Conservation (phyloP, 768 basidiomycete species). For the Phallus indusiatus region DNA sequence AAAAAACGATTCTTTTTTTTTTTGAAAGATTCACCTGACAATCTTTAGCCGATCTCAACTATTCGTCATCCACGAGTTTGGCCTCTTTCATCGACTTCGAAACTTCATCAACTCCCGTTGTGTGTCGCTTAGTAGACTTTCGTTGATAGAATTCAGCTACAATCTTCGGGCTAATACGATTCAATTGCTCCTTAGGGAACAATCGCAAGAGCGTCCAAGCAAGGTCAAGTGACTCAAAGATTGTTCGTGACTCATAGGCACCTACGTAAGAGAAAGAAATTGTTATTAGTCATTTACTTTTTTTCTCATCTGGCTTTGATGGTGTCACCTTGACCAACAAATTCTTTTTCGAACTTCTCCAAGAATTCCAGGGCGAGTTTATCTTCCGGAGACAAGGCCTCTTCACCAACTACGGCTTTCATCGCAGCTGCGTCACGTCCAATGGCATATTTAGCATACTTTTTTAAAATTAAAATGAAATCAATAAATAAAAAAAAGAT, state of each 20-base stretch:
- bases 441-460: slow-evolving; percentile 98
- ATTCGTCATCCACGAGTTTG: slow-evolving; percentile 53
- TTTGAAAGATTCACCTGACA: background rate
- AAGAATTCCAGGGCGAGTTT: slow-evolving; percentile 96
- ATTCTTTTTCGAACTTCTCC: slow-evolving; percentile 95
- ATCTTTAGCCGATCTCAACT: background rate
- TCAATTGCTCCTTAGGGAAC: slow-evolving; percentile 98
- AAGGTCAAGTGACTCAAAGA: slow-evolving; percentile 95
- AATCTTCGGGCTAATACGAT: slow-evolving; percentile 96
- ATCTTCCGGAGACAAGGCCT: slow-evolving; percentile 90
- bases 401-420: slow-evolving; percentile 99
- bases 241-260: slow-evolving; percentile 87
- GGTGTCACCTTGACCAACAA: slow-evolving; percentile 84
- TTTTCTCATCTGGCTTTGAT: background rate
- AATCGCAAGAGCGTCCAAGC: slow-evolving; percentile 95
- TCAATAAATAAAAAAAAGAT: background rate
- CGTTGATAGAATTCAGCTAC: slow-evolving; percentile 88
- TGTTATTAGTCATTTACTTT: background rate
- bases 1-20: too few relatives aligned
- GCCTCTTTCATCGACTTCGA: slow-evolving; percentile 29
- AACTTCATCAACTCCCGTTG: slow-evolving; percentile 35
- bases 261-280: slow-evolving; percentile 35
- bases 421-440: slow-evolving; percentile 95
- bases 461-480: slow-evolving; percentile 21
- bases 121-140: slow-evolving; percentile 60